phyloP scores from a whole-genome alignment of 2,329 filamentous ascomycete genomes.

The Fusarium sp. region DNA sequence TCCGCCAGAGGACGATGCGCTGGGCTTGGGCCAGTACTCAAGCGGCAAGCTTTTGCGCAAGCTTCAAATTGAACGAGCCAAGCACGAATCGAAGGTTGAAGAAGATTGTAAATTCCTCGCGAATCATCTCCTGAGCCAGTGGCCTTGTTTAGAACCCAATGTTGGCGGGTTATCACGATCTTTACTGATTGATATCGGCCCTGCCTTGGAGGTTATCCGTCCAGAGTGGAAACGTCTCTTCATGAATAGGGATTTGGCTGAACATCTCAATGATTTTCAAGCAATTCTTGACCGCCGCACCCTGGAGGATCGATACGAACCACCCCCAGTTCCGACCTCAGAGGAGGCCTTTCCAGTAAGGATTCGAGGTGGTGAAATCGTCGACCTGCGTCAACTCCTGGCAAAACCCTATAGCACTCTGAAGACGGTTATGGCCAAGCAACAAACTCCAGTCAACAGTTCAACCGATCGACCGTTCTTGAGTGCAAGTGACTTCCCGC shows the following conservation, averaged over 20 bases:
- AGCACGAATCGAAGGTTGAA: conserved; percentile 41
- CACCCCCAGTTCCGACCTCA: conserved; percentile 17
- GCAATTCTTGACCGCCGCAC: conserved; percentile 34
- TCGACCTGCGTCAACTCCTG: conserved; percentile 37
- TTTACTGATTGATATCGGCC: conserved; percentile 41
- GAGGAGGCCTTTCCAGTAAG: conserved; percentile 33
- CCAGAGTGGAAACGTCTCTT: conserved; percentile 46
- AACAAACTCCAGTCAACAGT: background rate
- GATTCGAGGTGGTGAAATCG: conserved; percentile 37
- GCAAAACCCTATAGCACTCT: conserved; percentile 29
- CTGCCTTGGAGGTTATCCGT: conserved; percentile 42
- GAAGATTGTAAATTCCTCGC: conserved; percentile 42
- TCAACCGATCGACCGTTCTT: conserved; percentile 24
- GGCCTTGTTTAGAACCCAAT: conserved; percentile 45
- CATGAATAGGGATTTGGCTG: conserved; percentile 39
- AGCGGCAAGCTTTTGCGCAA: conserved; percentile 43
- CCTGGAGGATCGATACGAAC: conserved; percentile 29
- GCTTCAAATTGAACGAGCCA: conserved; percentile 32
- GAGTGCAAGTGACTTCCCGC: conserved; percentile 14
- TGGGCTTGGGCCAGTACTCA: conserved; percentile 32
- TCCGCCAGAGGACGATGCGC: conserved; percentile 10
- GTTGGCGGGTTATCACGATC: conserved; percentile 19
- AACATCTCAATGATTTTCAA: conserved; percentile 38
- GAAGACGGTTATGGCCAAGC: background rate
- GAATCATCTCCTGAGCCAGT: conserved; percentile 43